Conservation (phyloP, 768 basidiomycete species). For the Amanita brunnescens region DNA sequence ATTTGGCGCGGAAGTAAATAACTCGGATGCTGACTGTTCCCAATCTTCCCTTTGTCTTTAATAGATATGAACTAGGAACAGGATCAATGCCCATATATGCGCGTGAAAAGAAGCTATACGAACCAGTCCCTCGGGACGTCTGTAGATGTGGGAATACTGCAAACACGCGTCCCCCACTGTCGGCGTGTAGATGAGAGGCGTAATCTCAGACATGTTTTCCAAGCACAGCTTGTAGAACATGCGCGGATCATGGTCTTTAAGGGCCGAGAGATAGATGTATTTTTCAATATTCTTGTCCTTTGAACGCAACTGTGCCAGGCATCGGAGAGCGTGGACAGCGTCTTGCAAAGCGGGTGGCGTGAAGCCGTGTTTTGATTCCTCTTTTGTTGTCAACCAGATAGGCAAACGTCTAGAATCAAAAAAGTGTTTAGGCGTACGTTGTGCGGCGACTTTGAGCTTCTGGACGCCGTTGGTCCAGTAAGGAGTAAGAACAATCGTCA, state of each 20-base stretch:
- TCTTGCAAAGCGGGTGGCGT: conserved; percentile 51
- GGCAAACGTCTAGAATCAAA: conserved; percentile 6
- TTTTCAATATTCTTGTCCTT: conserved; percentile 73
- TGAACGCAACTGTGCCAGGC: conserved; percentile 62
- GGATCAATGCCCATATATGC: conserved; percentile 10
- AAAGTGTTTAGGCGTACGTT: conserved; percentile 34
- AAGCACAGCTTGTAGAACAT: conserved; percentile 77
- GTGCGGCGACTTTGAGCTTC: conserved; percentile 52
- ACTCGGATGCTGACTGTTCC: conserved; percentile 25
- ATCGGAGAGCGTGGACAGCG: conserved; percentile 46
- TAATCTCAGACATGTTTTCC: conserved; percentile 58
- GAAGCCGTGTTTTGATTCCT: conserved; percentile 43
- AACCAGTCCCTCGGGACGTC: conserved; percentile 67
- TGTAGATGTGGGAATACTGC: conserved; percentile 73
- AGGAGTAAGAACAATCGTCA: conserved; percentile 62
- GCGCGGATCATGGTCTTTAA: conserved; percentile 62
- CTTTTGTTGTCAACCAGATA: conserved; percentile 24
- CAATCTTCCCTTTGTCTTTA: conserved; percentile 76
- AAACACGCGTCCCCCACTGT: conserved; percentile 89
- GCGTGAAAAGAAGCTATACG: conserved; percentile 13
- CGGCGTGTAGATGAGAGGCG: conserved; percentile 86
- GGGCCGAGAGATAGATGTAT: conserved; percentile 73
- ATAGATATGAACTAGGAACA: conserved; percentile 59
- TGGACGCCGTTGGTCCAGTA: conserved; percentile 66
- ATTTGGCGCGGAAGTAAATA: background rate